phyloP scores from a whole-genome alignment of 495 filamentous ascomycete genomes.

The Elasticomyces elasticus region DNA sequence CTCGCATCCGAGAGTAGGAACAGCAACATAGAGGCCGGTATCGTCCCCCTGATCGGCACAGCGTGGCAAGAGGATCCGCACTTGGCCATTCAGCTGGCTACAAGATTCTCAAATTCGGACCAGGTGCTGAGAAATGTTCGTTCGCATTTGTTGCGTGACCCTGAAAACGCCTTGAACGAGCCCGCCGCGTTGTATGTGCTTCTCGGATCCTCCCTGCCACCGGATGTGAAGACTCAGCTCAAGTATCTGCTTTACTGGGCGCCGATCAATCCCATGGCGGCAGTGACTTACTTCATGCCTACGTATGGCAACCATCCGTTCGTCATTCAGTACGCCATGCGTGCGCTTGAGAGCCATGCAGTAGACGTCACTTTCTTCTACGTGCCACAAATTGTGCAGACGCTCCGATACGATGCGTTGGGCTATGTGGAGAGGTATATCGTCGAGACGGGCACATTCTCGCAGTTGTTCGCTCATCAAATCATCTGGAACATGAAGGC shows the following conservation, averaged over 20 bases:
- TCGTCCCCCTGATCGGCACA: constrained; percentile 56
- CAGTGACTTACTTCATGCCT: constrained; percentile 85
- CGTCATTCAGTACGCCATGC: constrained; percentile 95
- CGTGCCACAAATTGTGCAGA: constrained; percentile 94
- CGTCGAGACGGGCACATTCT: constrained; percentile 87
- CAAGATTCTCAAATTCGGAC: constrained; percentile 60
- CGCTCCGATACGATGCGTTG: constrained; percentile 85
- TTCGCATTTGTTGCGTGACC: constrained; percentile 66
- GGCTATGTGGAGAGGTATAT: constrained; percentile 97
- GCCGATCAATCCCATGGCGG: constrained; percentile 83
- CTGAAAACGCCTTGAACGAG: constrained; percentile 67
- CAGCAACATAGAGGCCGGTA: constrained; percentile 32
- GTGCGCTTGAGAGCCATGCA: constrained; percentile 82
- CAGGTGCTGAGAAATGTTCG: constrained; percentile 66
- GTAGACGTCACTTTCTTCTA: constrained; percentile 98
- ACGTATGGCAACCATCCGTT: constrained; percentile 90
- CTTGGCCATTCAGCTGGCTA: constrained; percentile 70
- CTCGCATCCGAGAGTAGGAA: constrained; percentile 45
- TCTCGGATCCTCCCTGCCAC: constrained; percentile 62
- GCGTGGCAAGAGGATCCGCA: constrained; percentile 79
- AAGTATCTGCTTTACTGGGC: constrained; percentile 96
- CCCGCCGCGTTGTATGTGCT: constrained; percentile 74
- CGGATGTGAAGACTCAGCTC: constrained; percentile 72
- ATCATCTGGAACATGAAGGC: constrained; percentile 99
- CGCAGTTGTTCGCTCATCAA: constrained; percentile 94